phyloP scores from a whole-genome alignment of 352 stramenopile genomes.

The Pythium monospermum region DNA sequence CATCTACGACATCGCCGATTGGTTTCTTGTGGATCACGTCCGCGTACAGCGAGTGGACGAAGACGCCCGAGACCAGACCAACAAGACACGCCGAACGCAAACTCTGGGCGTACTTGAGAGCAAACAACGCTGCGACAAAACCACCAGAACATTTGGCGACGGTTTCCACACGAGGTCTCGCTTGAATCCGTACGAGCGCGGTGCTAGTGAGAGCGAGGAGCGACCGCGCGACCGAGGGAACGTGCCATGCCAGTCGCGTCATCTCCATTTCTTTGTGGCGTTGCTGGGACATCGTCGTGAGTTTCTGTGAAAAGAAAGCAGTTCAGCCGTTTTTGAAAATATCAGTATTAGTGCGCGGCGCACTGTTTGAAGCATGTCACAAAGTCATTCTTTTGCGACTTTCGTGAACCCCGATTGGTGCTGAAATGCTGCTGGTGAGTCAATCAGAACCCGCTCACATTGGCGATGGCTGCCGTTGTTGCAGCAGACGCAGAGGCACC shows the following conservation, averaged over 20 bases:
- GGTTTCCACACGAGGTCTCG: slow-evolving; percentile 38
- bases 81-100: slow-evolving; percentile 53
- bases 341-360: too few species aligned
- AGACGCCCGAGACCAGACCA: slow-evolving; percentile 56
- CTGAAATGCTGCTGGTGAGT: too few species aligned
- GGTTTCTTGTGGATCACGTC: slow-evolving; percentile 43
- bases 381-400: too few species aligned
- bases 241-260: slow-evolving; percentile 1
- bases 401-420: too few species aligned
- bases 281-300: too few species aligned
- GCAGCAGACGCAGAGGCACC: neutral
- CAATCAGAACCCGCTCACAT: too few species aligned
- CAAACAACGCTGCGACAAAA: slow-evolving; percentile 49
- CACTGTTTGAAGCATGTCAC: too few species aligned
- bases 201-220: slow-evolving; percentile 20
- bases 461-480: too few species aligned
- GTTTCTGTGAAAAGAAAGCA: too few species aligned
- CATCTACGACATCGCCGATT: too few species aligned
- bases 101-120: slow-evolving; percentile 55
- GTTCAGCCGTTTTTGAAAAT: too few species aligned
- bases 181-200: slow-evolving; percentile 23
- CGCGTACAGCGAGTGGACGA: slow-evolving; percentile 66
- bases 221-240: slow-evolving; percentile 16
- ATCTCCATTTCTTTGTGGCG: neutral
- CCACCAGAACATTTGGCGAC: slow-evolving; percentile 55